phyloP scores from a whole-genome alignment of 768 basidiomycete species.

The Panus rudis region DNA sequence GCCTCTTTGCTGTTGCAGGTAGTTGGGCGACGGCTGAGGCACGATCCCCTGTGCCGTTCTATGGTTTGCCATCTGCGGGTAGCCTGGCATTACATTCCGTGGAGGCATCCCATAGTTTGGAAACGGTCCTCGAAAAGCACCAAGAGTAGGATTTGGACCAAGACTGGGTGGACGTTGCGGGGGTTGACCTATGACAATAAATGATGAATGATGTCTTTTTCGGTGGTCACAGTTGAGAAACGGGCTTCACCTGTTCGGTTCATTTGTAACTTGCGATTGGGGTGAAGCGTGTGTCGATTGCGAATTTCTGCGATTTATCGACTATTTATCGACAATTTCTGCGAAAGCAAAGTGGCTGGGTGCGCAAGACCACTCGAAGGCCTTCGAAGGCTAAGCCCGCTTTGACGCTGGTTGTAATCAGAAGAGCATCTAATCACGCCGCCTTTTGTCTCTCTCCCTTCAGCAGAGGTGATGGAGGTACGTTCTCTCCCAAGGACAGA shows the following conservation, averaged over 20 bases:
- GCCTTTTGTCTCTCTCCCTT: no score
- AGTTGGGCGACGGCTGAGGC: constrained; percentile 53
- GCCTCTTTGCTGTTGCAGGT: constrained; percentile 61
- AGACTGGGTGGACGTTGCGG: constrained; percentile 77
- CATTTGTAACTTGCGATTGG: no score
- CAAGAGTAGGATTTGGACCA: constrained; percentile 53
- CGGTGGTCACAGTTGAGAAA: no score
- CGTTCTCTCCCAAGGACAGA: not conserved
- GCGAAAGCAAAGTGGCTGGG: no score
- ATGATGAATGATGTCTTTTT: constrained; percentile 7
- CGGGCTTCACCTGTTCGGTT: constrained; percentile 31
- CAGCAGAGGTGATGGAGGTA: constrained; percentile 25
- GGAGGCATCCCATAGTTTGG: constrained; percentile 57
- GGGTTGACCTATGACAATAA: constrained; percentile 54
- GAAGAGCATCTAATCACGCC: no score
- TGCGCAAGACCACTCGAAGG: no score
- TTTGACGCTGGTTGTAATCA: no score
- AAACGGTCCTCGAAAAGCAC: constrained; percentile 45
- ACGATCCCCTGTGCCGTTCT: constrained; percentile 52
- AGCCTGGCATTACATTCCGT: constrained; percentile 47
- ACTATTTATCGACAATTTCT: no score
- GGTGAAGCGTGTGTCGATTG: no score
- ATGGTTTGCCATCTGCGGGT: constrained; percentile 55
- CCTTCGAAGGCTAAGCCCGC: no score
- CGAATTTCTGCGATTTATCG: no score